Evolutionary conservation across 1,284 basidiomycete genomes (phyloP).

Genomic region (Cryptococcus sp.): DNA sequence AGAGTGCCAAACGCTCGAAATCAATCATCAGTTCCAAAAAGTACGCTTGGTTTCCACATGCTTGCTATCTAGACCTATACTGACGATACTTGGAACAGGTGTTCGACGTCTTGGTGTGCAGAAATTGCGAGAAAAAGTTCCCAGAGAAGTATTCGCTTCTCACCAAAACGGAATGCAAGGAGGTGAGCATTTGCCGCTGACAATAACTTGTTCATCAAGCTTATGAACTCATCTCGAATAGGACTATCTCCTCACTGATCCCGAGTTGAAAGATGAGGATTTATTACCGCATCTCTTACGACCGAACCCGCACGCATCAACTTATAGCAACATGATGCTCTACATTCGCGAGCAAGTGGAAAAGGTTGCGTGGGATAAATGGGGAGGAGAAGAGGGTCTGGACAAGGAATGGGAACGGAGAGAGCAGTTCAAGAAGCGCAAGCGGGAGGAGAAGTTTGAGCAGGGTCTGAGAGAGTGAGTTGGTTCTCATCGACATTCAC

Average conservation of each 20-base stretch:
- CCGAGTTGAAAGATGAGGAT: conserved; percentile 89
- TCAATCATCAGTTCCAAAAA: conserved; percentile 74
- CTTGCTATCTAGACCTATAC: too few species aligned
- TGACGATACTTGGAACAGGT: conserved; percentile 53
- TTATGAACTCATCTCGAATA: conserved; percentile 40
- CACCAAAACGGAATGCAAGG: conserved; percentile 98
- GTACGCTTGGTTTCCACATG: conserved; percentile 11
- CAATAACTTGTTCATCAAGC: too few species aligned
- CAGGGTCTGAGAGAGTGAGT: conserved; percentile 69
- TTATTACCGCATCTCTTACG: conserved; percentile 90
- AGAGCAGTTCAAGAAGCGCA: conserved; percentile 79
- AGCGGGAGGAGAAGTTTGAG: conserved; percentile 92
- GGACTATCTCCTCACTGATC: conserved; percentile 88
- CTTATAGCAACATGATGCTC: conserved; percentile 99
- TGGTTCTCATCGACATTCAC: background rate
- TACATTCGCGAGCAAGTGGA: conserved; percentile 86
- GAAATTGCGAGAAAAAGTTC: conserved; percentile 80
- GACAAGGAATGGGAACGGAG: conserved; percentile 86
- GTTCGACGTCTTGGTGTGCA: conserved; percentile 83
- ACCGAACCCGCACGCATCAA: conserved; percentile 94
- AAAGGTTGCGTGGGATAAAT: conserved; percentile 95
- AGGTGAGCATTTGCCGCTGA: conserved; percentile 58
- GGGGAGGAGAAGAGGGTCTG: conserved; percentile 89
- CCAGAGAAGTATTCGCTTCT: conserved; percentile 92
- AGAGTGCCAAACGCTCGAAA: conserved; percentile 79